Conservation (phyloP, 306 rosid genomes). For the Potentilla sterilis region DNA sequence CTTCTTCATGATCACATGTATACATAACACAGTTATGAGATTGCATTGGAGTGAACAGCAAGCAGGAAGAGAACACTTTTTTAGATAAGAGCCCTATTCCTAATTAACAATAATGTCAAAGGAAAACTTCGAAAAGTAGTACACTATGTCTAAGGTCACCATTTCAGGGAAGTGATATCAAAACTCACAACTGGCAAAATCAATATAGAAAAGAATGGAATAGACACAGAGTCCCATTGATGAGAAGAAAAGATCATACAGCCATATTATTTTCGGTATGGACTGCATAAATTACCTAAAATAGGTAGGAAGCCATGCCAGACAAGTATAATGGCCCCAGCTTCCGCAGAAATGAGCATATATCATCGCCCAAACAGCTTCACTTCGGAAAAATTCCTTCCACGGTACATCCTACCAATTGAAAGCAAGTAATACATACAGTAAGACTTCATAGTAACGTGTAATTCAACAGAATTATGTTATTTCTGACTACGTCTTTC, state of each 20-base stretch:
- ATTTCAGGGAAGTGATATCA: constrained; percentile 1
- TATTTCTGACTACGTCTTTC: background rate
- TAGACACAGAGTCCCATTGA: background rate
- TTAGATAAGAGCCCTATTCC: background rate
- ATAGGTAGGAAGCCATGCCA: constrained; percentile 95
- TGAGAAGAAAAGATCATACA: background rate
- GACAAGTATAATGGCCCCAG: constrained; percentile 97
- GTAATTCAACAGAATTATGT: background rate
- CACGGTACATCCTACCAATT: constrained; percentile 77
- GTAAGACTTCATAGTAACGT: background rate
- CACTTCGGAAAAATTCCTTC: constrained; percentile 74
- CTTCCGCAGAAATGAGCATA: constrained; percentile 96
- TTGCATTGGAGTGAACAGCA: background rate
- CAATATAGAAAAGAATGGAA: constrained; percentile 14
- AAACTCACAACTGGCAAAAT: constrained; percentile 15
- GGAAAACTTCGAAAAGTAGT: background rate
- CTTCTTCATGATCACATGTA: constrained; percentile 11
- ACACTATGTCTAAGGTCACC: constrained; percentile 6
- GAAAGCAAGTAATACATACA: constrained; percentile 28
- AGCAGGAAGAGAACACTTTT: background rate
- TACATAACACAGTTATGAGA: constrained; percentile 15
- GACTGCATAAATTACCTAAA: constrained; percentile 58
- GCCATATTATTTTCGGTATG: constrained; percentile 1
- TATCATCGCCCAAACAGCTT: constrained; percentile 98
- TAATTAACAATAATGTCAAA: background rate